Evolutionary conservation across 257 asterid species (phyloP), one percentile per base, ranked within the genome.

Genomic region (Thymus quinquecostatus): DNA sequence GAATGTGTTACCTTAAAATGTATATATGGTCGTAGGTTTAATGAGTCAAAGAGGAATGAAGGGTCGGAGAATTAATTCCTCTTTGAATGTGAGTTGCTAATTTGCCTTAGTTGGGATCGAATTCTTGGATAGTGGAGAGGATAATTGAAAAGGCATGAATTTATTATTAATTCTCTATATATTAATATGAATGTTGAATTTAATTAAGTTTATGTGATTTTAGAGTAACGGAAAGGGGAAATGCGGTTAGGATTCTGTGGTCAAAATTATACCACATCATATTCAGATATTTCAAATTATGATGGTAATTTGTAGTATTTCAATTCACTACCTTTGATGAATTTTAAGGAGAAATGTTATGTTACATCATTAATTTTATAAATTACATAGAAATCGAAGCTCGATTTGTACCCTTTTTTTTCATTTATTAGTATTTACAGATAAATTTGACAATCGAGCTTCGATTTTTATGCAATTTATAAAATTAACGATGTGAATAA

Each of bases 81-180:
- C 29, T 55, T 76, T 68, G 44, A 81, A 77, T 58, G 54, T 51
- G 71, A 14, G 51, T 40, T 58, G 57, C 66, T 56, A 9, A 8
- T 48, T 75, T 73, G 30, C 64, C 69, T 64, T 53, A 49, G 55
- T 73, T 59, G 30, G 65, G 38, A 36, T 58, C 32, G n/a, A 10
- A 27, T 3, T 66, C 59, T 60, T 64, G 41, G 57, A 40, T 30
- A 54, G 1, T 3, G 13, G 29, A 29, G 12, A 11, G 49, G 72
- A 30, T 67, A 58, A 30, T 32, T 33, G 60, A 54, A 64, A 29
- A 21, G 72, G 8, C 78, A n/a, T 4, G 10, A 32, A 60, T 68
- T 60, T 7, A 60, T 66, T 7, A 2, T 7, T 1, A 38, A 2
- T 38, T 38, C 3, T 38, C 3, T 38, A 38, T 38, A 57, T 33